Evolutionary conservation across 2,329 filamentous ascomycete genomes (phyloP), one percentile per base, ranked within the genome.

Genomic region (Phialemoniopsis sp.): DNA sequence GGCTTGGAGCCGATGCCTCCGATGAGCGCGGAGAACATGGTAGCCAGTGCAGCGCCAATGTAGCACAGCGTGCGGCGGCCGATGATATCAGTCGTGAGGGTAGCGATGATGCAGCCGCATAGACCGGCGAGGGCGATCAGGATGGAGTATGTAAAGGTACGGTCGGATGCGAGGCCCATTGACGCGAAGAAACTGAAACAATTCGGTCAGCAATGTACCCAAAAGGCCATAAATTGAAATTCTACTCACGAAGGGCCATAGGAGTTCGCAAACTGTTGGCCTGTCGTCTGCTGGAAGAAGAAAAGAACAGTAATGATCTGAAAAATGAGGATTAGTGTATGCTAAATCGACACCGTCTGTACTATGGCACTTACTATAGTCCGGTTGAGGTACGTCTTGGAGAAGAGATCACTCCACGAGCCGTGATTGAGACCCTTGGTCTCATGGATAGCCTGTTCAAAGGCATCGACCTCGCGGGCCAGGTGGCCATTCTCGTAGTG

Each of bases 261-360:
- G 13, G 46, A 44, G 34, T 44, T 46, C 3, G 41, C 45, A 21
- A 50, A 50, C 13, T 46, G 42, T 31, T 47, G 42, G 21, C 48
- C 48, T 13, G 46, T 50, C 19, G 38, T 41, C 38, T 50, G 46
- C 40, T 50, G 46, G 28, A 49, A 49, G 33, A 49, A 49, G 32
- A 45, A 49, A 36, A 50, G 31, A n/a, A 40, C 13, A 4, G 33
- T 36, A 14, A 38, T 26, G 21, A 26, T 26, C 21, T 26, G 21
- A 6, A 26, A 26, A n/a, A n/a, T n/a, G n/a, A n/a, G n/a, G n/a
- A n/a, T n/a, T n/a, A n/a, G n/a, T n/a, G n/a, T n/a, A n/a, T n/a
- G n/a, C n/a, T n/a, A n/a, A n/a, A n/a, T n/a, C n/a, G n/a, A n/a
- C n/a, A n/a, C n/a, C n/a, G n/a, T n/a, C n/a, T 26, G 21, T 10